phyloP scores from a whole-genome alignment of 305 asterid species.

The Solanum hybrid region DNA sequence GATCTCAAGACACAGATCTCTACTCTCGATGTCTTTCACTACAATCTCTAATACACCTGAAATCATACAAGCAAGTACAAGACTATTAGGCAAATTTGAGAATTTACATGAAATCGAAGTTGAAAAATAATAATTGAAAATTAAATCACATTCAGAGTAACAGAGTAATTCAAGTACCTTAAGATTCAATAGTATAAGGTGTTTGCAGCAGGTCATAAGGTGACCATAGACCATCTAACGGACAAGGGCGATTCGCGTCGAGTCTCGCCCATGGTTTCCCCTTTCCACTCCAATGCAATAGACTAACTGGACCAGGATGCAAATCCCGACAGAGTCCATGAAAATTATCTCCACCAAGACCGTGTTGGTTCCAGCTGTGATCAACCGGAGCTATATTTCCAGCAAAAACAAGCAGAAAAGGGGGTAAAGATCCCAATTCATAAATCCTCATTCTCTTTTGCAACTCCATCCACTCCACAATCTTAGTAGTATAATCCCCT shows the following conservation, averaged over 20 bases:
- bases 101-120: neutral
- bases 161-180: conserved; percentile 16
- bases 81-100: neutral
- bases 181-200: conserved; percentile 52
- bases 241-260: conserved; percentile 68
- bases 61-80: neutral
- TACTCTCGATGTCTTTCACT: conserved; percentile 30
- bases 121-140: neutral
- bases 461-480: conserved; percentile 91
- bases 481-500: conserved; percentile 55
- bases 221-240: conserved; percentile 79
- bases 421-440: conserved; percentile 84
- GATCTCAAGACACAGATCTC: conserved; percentile 59
- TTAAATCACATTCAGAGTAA: neutral
- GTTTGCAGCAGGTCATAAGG: conserved; percentile 71
- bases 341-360: conserved; percentile 85
- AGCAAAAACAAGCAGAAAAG: conserved; percentile 75
- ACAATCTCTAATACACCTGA: conserved; percentile 14
- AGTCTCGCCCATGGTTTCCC: conserved; percentile 92
- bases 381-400: conserved; percentile 80
- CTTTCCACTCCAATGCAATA: conserved; percentile 93
- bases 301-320: conserved; percentile 91
- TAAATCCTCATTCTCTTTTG: conserved; percentile 89
- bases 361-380: conserved; percentile 96
- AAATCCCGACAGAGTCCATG: conserved; percentile 72